phyloP scores from a whole-genome alignment of 495 filamentous ascomycete species.

The Terfezia claveryi region DNA sequence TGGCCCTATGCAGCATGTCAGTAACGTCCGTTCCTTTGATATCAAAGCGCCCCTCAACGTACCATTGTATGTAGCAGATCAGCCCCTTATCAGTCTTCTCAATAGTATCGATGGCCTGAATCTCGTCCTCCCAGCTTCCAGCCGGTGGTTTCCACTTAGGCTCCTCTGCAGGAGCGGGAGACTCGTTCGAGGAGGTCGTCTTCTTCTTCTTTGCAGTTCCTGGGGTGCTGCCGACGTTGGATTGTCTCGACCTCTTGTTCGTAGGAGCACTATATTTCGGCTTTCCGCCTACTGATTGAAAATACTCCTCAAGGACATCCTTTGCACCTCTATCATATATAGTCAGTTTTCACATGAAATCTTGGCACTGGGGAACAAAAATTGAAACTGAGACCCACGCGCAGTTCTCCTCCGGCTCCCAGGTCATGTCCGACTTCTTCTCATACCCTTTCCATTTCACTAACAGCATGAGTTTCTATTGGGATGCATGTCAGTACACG shows the following conservation, averaged over 20 bases:
- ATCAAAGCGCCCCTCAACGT: not conserved
- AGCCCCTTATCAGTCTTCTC: slow-evolving; percentile 26
- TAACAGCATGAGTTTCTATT: slow-evolving; percentile 24
- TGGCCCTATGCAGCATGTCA: slow-evolving; percentile 27
- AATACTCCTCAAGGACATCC: slow-evolving; percentile 26
- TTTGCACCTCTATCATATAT: slow-evolving; percentile 30
- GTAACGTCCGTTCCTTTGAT: not conserved
- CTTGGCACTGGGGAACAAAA: slow-evolving; percentile 1
- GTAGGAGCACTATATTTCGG: slow-evolving; percentile 3
- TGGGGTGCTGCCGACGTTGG: not conserved
- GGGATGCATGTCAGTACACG: not conserved
- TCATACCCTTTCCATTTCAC: slow-evolving; percentile 45
- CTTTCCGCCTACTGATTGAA: slow-evolving; percentile 13
- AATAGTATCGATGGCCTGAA: slow-evolving; percentile 33
- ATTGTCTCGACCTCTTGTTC: slow-evolving; percentile 10
- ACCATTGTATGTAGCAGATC: slow-evolving; percentile 20
- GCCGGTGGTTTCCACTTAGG: slow-evolving; percentile 30
- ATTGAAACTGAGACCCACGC: slow-evolving; percentile 19
- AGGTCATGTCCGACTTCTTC: slow-evolving; percentile 34
- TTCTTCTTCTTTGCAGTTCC: slow-evolving; percentile 14
- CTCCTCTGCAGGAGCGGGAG: slow-evolving; percentile 12
- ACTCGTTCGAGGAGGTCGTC: slow-evolving; percentile 15
- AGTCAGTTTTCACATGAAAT: not conserved
- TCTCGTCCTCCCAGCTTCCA: slow-evolving; percentile 36
- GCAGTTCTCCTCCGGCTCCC: slow-evolving; percentile 39